Evolutionary conservation across 805 yeast genomes (phyloP), one percentile per base, ranked within the genome.

Genomic region (Kodamaea nitidulidarum): DNA sequence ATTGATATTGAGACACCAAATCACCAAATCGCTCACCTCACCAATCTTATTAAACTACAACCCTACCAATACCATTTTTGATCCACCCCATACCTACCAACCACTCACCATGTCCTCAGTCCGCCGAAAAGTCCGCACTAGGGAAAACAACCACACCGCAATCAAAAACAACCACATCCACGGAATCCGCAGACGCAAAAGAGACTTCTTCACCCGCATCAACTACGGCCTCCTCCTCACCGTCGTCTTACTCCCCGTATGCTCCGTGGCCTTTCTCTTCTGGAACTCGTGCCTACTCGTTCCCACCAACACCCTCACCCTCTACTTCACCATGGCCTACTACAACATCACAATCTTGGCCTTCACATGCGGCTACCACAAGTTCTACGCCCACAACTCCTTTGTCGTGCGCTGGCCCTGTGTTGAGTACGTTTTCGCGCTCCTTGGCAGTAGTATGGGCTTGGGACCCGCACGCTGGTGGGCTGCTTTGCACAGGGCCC

Each of bases 401-500:
- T 67, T 68, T 46, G 53, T 56, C 15, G 54, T 63, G 7, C 48
- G 39, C 10, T 49, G 24, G 27, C 25, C 31, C 7, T 61, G 70
- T 2, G 45, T 85, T 24, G 74, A 73, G 41, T 43, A 71, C 25
- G 51, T 70, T 20, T 73, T 82, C 42, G 75, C 80, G n/a, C 52
- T 80, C 0, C 67, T 79, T 32, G 90, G 91, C 4, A 65, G 82
- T 12, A 82, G 86, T 48, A 78, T 81, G 6, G 95, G 88, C 2
- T 65, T 87, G 39, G 95, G 95, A 4, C 73, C 86, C 2, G 77
- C 81, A 9, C 71, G 81, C 52, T 75, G 82, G 75, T 88, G 95
- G 95, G 81, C 85, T 15, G 70, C 81, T 11, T 71, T 85, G 33
- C 98, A 90, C 66, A 70, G 95, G 43, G 88, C 93, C 3, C 97